Evolutionary conservation across 2,329 filamentous ascomycete species (phyloP).

Genomic region (Colletotrichum viniferum): DNA sequence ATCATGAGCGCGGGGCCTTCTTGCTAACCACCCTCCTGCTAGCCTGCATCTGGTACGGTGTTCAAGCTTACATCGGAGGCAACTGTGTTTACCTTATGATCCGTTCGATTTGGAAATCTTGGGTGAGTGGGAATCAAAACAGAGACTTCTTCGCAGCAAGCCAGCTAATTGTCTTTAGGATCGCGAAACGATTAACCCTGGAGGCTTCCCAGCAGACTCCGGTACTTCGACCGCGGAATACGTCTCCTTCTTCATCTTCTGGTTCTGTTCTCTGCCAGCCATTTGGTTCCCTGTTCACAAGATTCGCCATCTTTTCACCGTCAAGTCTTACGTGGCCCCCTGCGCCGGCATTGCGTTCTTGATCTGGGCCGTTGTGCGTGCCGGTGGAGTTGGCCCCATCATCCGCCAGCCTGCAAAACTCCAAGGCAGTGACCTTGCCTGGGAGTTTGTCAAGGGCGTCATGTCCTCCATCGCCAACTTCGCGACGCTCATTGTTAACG

Average conservation of each 20-base stretch:
- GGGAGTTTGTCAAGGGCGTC: constrained; percentile 83
- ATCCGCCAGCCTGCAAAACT: constrained; percentile 69
- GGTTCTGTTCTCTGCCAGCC: constrained; percentile 78
- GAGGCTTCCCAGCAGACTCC: constrained; percentile 59
- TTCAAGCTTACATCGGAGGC: constrained; percentile 85
- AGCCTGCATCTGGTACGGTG: constrained; percentile 87
- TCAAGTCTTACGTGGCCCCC: constrained; percentile 86
- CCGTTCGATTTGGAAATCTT: constrained; percentile 77
- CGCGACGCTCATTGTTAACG: constrained; percentile 82
- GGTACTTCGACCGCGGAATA: constrained; percentile 79
- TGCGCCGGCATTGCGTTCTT: constrained; percentile 84
- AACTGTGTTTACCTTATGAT: constrained; percentile 91
- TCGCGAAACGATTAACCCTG: constrained; percentile 63
- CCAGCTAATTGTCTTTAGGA: constrained; percentile 33
- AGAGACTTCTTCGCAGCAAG: background rate
- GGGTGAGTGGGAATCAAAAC: constrained; percentile 44
- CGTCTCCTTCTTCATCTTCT: constrained; percentile 86
- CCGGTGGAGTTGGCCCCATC: constrained; percentile 84
- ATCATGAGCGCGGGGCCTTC: background rate
- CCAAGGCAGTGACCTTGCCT: constrained; percentile 73
- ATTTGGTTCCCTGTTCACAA: constrained; percentile 91
- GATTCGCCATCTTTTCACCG: constrained; percentile 87
- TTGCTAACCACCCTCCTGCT: background rate
- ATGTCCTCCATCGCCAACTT: constrained; percentile 94
- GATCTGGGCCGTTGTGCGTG: constrained; percentile 83